Base-by-base conservation (phyloP, 164 flowering plant species). In the Vitis amurensis region DNA sequence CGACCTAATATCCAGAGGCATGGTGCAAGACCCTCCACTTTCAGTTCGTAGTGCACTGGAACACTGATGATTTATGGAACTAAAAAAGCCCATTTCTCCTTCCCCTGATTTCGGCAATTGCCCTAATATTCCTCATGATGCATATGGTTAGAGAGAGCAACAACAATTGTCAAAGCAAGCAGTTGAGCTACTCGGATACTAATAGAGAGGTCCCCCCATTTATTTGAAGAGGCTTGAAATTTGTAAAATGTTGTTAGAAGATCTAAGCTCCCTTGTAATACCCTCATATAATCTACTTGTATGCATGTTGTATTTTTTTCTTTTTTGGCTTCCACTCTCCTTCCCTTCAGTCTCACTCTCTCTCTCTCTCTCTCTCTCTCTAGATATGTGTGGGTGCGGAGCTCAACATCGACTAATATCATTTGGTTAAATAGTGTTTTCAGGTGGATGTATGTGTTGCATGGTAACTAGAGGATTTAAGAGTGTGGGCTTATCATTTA, bases 31-130 rank as follows among this genome's bases (percentile, higher is more conserved):
- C 47, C 79, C 83, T 58, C 75, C 88, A 1, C 29, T 90, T 37
- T 87, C 91, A 14, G 29, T 90, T 52, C 83, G 92, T 72, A 82
- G 92, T 75, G 88, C 88, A 66, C 75, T 82, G 62, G 89, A 84
- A 71, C 86, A 84, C 72, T 73, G 68, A 76, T 72, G 44, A 48
- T 48, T 59, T 67, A 47, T 9, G 2, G 12, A 13, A 56, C 44
- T 37, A 48, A 64, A 47, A 55, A 48, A 30, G 10, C 49, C 11
- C 3, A 15, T 29, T 57, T 57, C 55, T 51, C 16, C 52, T 59
- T 51, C 61, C 69, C 27, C 44, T 37, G 44, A 37, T 37, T 37
- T 37, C 1, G 44, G 44, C 44, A 37, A 37, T 37, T 37, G 7
- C 16, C 16, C 56, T 5, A 14, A 14, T 14, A 53, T 14, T 13